phyloP scores from a whole-genome alignment of 495 filamentous ascomycete species.

The Aspergillus baeticus region DNA sequence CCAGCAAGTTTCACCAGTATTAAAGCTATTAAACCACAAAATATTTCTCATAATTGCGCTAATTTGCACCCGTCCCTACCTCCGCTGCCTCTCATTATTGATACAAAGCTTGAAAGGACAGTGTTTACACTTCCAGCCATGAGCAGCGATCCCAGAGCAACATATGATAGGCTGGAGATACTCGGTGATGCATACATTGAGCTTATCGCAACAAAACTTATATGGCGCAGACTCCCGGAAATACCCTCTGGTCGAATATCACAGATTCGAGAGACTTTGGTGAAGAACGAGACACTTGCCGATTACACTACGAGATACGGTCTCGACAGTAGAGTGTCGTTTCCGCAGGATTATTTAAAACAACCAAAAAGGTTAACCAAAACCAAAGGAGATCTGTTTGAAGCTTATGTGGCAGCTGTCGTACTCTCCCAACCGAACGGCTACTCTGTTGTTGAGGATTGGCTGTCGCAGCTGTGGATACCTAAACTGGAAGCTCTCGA shows the following conservation, averaged over 20 bases:
- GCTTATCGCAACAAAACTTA: slow-evolving; percentile 62
- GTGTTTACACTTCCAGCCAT: slow-evolving; percentile 68
- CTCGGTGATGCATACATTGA: slow-evolving; percentile 76
- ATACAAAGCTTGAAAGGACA: slow-evolving; percentile 54
- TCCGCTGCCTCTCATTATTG: slow-evolving; percentile 55
- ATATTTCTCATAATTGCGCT: background rate
- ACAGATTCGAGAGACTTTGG: slow-evolving; percentile 64
- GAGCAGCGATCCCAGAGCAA: slow-evolving; percentile 27
- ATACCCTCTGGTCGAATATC: slow-evolving; percentile 59
- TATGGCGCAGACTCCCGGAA: slow-evolving; percentile 60
- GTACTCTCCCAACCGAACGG: slow-evolving; percentile 66
- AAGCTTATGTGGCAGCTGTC: slow-evolving; percentile 80
- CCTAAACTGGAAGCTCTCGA: slow-evolving; percentile 34
- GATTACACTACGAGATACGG: slow-evolving; percentile 64
- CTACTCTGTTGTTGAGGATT: slow-evolving; percentile 56
- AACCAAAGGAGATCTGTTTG: slow-evolving; percentile 79
- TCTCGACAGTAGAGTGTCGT: slow-evolving; percentile 57
- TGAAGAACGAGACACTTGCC: slow-evolving; percentile 76
- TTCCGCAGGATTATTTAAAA: slow-evolving; percentile 42
- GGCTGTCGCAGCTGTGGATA: slow-evolving; percentile 71
- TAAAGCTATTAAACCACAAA: background rate
- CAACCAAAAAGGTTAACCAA: slow-evolving; percentile 59
- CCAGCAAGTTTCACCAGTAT: background rate
- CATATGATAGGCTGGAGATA: slow-evolving; percentile 72
- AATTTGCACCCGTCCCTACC: slow-evolving; percentile 32